Conservation (phyloP, 2,329 filamentous ascomycete genomes). For the Rhynchosporium agropyri region DNA sequence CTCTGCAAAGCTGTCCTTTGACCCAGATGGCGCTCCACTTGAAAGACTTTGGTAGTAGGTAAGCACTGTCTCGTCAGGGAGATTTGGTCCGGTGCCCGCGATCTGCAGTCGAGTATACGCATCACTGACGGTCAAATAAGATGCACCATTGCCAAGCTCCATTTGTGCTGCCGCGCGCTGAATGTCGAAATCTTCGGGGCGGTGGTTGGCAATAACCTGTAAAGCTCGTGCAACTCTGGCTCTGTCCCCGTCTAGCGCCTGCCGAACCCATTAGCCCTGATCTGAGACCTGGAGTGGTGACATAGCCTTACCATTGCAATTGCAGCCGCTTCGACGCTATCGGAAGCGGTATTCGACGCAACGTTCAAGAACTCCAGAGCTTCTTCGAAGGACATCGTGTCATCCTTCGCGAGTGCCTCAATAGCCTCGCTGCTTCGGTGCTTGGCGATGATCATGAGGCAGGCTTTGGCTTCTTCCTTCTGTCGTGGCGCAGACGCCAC, state of each 20-base stretch:
- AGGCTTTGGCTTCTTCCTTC: conserved; percentile 58
- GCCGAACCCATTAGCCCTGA: conserved; percentile 9
- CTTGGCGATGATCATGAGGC: conserved; percentile 62
- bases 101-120: conserved; percentile 43
- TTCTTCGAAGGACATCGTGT: conserved; percentile 62
- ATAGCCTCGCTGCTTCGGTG: conserved; percentile 60
- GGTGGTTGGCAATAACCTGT: conserved; percentile 38
- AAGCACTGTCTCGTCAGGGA: conserved; percentile 41
- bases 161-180: conserved; percentile 37
- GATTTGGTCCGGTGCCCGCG: conserved; percentile 23
- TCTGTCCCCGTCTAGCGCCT: conserved; percentile 40
- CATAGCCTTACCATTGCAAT: conserved; percentile 37
- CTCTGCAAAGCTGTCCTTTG: conserved; percentile 40
- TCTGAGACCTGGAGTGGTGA: neutral
- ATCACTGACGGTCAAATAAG: conserved; percentile 36
- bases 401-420: conserved; percentile 57
- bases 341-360: conserved; percentile 37
- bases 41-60: conserved; percentile 40
- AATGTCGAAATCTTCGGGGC: conserved; percentile 35
- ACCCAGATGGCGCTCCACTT: conserved; percentile 36
- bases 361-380: conserved; percentile 63
- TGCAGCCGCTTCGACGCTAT: conserved; percentile 41
- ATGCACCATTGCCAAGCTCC: conserved; percentile 35
- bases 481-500: conserved; percentile 56
- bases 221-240: conserved; percentile 39